Base-by-base conservation (phyloP, 2,329 filamentous ascomycete genomes). In the Ceratocystis variospora region DNA sequence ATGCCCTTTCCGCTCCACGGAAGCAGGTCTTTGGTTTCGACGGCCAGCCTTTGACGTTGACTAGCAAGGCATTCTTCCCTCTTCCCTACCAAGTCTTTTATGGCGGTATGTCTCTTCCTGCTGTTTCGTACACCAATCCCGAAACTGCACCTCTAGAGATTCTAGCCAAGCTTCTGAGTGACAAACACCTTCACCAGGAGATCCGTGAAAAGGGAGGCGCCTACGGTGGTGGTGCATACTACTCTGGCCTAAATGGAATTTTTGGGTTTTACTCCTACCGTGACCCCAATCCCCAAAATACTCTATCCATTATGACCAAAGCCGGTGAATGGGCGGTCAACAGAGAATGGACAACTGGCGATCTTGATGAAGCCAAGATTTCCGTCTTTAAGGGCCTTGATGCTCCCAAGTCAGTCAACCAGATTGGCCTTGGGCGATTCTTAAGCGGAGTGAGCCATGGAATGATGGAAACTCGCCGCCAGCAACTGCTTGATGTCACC, bases 51-150 rank as follows among this genome's bases (percentile, higher is more conserved):
- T 41, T 67, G 3, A 48, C 61, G 37, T 19, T 67, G 5, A 33
- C 62, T 41, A 79, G 80, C 70, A 94, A 91, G 74, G 87, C 90
- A 0, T 95, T 97, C 77, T 97, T 96, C 76, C 88, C 93, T 28
- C 81, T 99, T 19, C 94, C 94, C 0, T 99, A 96, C 76, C 94
- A 99, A 76, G 94, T 99, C 44, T 96, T 96, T 74, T 97, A 97
- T 73, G 90, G 93, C 6, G 88, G 87, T 17, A 81, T 94, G 57
- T 87, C 90, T 19, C 77, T 96, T 15, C 86, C 89, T 5, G 96
- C 93, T 0, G 87, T 88, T 0, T 89, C 92, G 0, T 99, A 96
- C 75, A 87, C 85, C 2, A 84, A 89, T 55, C 75, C 85, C 0
- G 82, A 88, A 64, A 86, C 88, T 50, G 90, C 94, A 0, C 83